phyloP scores from a whole-genome alignment of 2,329 filamentous ascomycete genomes.

The Phaeosphaeria sp. region DNA sequence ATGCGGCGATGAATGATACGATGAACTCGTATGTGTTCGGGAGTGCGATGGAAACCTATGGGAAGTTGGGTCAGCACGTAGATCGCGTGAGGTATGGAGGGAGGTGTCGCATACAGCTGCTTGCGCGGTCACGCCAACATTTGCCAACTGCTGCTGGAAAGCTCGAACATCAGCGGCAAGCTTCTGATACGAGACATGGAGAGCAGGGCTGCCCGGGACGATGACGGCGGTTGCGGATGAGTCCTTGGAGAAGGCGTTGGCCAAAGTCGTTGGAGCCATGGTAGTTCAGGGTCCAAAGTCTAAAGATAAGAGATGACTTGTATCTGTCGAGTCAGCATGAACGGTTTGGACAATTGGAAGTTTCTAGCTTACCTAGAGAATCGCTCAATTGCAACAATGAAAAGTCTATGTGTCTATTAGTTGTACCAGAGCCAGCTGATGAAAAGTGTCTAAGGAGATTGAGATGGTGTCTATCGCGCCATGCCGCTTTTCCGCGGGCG shows the following conservation, averaged over 20 bases:
- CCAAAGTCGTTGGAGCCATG: slow-evolving; percentile 65
- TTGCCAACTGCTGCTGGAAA: slow-evolving; percentile 81
- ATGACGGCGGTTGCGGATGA: slow-evolving; percentile 70
- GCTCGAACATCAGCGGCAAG: slow-evolving; percentile 69
- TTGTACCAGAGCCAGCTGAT: slow-evolving; percentile 27
- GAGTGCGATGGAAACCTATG: slow-evolving; percentile 74
- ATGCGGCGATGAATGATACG: slow-evolving; percentile 81
- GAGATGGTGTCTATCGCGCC: slow-evolving; percentile 9
- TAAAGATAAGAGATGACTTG: slow-evolving; percentile 17
- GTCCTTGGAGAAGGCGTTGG: slow-evolving; percentile 62
- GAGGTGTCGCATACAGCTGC: slow-evolving; percentile 60
- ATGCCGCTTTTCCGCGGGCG: slow-evolving; percentile 4
- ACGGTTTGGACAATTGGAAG: background rate
- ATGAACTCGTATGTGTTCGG: slow-evolving; percentile 90
- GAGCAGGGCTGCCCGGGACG: slow-evolving; percentile 70
- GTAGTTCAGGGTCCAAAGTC: slow-evolving; percentile 10
- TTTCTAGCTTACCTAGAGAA: background rate
- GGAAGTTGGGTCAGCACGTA: background rate
- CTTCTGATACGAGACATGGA: slow-evolving; percentile 73
- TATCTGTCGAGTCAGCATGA: slow-evolving; percentile 5
- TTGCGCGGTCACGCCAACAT: slow-evolving; percentile 71
- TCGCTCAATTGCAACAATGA: slow-evolving; percentile 10
- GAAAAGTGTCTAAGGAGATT: slow-evolving; percentile 11
- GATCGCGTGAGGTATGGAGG: background rate
- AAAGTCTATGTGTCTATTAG: slow-evolving; percentile 11